Percentiles rank a stretch among this genome's conserved stretches.
phyloP scores from a whole-genome alignment of 2,329 filamentous ascomycete species.

The Monosporascus sp. region DNA sequence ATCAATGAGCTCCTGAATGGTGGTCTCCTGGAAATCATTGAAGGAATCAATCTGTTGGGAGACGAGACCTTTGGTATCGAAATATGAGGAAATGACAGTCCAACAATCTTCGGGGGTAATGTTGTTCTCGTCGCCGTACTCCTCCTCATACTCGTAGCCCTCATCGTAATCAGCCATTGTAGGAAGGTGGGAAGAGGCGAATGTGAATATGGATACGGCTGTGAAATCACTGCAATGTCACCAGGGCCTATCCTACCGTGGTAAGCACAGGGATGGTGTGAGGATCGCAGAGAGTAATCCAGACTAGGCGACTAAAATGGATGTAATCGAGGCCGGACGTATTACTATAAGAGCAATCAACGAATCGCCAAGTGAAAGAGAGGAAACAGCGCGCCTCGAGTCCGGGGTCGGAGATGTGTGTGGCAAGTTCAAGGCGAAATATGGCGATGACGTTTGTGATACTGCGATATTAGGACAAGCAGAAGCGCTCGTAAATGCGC shows the following conservation, averaged over 20 bases:
- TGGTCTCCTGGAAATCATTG: slow-evolving; percentile 91
- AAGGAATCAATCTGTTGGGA: slow-evolving; percentile 98
- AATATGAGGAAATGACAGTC: slow-evolving; percentile 96
- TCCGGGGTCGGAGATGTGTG: background rate
- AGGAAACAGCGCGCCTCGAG: background rate
- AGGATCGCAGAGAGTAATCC: no score
- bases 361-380: background rate
- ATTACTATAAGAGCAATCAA: no score
- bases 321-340: no score
- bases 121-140: slow-evolving; percentile 61
- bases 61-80: slow-evolving; percentile 90
- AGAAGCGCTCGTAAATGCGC: background rate
- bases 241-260: no score
- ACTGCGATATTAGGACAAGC: background rate
- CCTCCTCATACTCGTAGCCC: slow-evolving; percentile 62
- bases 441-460: background rate
- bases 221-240: background rate
- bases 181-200: background rate
- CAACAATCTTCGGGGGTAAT: slow-evolving; percentile 98
- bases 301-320: no score
- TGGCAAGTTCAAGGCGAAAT: background rate
- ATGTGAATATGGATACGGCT: background rate
- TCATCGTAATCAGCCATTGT: slow-evolving; percentile 54
- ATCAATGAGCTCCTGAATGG: slow-evolving; percentile 89
- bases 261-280: no score